A percentile compares a stretch with the other conserved stretches of the same genome.
Conservation (phyloP, 805 yeast genomes). For the Cyberlindnera xylosilytica region DNA sequence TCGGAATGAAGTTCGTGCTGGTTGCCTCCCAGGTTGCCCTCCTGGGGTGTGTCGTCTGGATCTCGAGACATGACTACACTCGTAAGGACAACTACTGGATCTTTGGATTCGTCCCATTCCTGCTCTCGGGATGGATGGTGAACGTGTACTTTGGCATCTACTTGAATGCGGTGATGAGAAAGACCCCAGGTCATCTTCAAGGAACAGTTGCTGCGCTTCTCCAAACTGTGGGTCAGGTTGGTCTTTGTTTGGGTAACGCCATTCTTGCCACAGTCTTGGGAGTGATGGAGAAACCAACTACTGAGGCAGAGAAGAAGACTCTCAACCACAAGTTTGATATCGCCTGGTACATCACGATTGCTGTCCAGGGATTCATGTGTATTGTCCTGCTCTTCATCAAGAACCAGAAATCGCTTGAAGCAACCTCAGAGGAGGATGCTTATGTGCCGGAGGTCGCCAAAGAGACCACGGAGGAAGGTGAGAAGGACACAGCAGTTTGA, state of each 20-base stretch:
- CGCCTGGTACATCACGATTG: neutral
- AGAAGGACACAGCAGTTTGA: too few species aligned
- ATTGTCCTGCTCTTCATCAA: neutral
- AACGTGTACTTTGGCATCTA: conserved; percentile 36
- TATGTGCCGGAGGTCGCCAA: too few species aligned
- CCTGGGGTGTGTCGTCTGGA: conserved; percentile 23
- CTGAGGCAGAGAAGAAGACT: neutral
- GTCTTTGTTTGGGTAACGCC: conserved; percentile 1
- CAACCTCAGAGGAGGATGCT: too few species aligned
- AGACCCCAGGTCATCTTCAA: conserved; percentile 37
- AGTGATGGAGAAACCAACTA: neutral
- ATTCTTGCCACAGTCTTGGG: neutral
- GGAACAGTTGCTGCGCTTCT: conserved; percentile 38
- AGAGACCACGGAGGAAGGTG: too few species aligned
- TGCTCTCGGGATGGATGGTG: conserved; percentile 25
- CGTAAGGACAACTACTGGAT: conserved; percentile 26
- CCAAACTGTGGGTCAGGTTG: conserved; percentile 24
- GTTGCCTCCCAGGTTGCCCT: conserved; percentile 15
- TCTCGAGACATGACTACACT: conserved; percentile 1
- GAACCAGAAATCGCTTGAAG: too few species aligned
- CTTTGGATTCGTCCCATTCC: conserved; percentile 26
- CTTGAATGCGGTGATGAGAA: conserved; percentile 28
- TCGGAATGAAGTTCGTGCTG: conserved; percentile 24
- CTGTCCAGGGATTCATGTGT: neutral
- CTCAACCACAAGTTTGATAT: neutral